phyloP scores from a whole-genome alignment of 75 land plant species.

The Ceratopteris richardii region DNA sequence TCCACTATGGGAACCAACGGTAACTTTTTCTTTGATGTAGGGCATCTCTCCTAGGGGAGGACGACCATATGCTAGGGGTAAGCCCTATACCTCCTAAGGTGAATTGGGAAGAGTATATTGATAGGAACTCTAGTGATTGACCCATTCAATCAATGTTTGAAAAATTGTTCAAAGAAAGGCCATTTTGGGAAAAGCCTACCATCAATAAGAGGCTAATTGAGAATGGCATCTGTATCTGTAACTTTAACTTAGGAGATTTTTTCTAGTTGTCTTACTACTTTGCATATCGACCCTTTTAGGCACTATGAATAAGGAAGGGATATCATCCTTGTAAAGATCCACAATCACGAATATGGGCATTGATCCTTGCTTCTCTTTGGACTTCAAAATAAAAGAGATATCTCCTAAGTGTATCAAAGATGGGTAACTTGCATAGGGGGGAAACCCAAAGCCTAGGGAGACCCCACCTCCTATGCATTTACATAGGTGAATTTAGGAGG shows the following conservation, averaged over 20 bases:
- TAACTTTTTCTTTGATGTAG: too few relatives aligned
- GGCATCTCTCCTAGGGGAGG: too few relatives aligned
- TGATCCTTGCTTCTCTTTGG: too few relatives aligned
- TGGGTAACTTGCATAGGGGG: too few relatives aligned
- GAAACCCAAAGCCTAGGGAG: too few relatives aligned
- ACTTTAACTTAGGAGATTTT: slow-evolving; percentile 42
- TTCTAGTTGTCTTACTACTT: slow-evolving; percentile 73
- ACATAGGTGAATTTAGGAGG: too few relatives aligned
- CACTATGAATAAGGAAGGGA: slow-evolving; percentile 86
- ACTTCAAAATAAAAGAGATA: too few relatives aligned
- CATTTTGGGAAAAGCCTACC: slow-evolving; percentile 78
- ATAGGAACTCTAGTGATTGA: slow-evolving; percentile 50
- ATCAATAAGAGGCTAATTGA: slow-evolving; percentile 51
- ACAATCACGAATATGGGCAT: slow-evolving; percentile 79
- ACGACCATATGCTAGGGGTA: too few relatives aligned
- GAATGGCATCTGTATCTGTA: slow-evolving; percentile 33
- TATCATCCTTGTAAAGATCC: slow-evolving; percentile 93
- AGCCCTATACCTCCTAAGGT: slow-evolving; percentile 58
- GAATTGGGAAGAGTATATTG: slow-evolving; percentile 59
- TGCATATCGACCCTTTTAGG: slow-evolving; percentile 75
- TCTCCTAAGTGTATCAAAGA: too few relatives aligned
- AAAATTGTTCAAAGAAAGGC: slow-evolving; percentile 73
- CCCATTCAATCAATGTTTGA: slow-evolving; percentile 45
- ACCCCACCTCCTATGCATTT: too few relatives aligned
- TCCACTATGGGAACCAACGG: too few relatives aligned